Evolutionary conservation across 2,329 filamentous ascomycete species (phyloP), one percentile per base, ranked within the genome.

Genomic region (Fusarium coffeatum): DNA sequence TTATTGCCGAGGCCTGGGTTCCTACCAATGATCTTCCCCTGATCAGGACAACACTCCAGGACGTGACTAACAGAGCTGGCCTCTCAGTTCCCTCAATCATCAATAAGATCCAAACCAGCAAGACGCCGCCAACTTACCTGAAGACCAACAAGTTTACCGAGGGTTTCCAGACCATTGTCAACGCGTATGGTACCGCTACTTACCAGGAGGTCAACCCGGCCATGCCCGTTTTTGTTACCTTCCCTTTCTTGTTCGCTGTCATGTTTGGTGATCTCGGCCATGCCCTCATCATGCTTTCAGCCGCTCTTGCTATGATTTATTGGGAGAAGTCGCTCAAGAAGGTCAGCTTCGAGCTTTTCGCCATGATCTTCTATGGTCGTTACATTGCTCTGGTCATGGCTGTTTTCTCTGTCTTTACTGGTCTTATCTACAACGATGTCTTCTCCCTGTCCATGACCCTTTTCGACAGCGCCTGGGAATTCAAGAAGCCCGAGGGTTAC

Each of bases 211-310:
- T 98, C 80, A 99, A 99, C 82, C 96, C 96, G 60, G 95, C 94
- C 67, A 87, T 99, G 23, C 95, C 95, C 40, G 96, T 97, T 54
- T 94, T 98, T 72, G 91, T 99, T 69, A 99, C 96, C 8, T 99
- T 99, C 82, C 96, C 97, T n/a, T 99, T 99, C 86, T 86, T 99
- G 68, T 99, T 99, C 79, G 96, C 96, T 51, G 96, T 99, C 88
- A 99, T 99, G 96, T 99, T 99, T 78, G 97, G 96, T 85, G 96
- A 99, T 81, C 91, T 97, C 63, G 97, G 96, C 54, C 96, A 99
- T 78, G 96, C 95, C 72, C 81, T 91, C 71, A 92, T 99, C 80
- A 97, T 99, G 92, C 86, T 95, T 45, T 79, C 89, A 59, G 92
- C 93, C 60, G 93, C 96, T 16, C 77, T 90, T 59, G 93, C 94